Percentiles rank a stretch among this genome's conserved stretches.
phyloP scores from a whole-genome alignment of 805 yeast genomes.

The Blastobotrys chiropterorum region DNA sequence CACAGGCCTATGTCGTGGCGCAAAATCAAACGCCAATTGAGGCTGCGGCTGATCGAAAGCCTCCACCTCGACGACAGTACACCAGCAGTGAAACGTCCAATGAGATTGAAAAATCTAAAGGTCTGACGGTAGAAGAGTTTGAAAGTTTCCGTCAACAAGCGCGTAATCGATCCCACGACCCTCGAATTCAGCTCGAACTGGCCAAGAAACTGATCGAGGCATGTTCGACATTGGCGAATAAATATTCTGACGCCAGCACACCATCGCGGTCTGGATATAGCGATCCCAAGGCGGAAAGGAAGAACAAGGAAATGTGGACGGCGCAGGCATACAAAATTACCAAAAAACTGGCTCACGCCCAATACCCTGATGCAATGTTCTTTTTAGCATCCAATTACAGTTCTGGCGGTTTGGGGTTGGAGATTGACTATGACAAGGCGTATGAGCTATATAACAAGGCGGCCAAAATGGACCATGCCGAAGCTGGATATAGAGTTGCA shows the following conservation, averaged over 20 bases:
- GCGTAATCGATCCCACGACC: conserved; percentile 30
- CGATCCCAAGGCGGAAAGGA: conserved; percentile 40
- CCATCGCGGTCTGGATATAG: conserved; percentile 35
- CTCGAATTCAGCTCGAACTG: conserved; percentile 54
- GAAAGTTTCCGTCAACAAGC: conserved; percentile 28
- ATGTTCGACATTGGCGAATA: conserved; percentile 26
- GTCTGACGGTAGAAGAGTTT: conserved; percentile 26
- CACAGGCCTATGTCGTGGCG: neutral
- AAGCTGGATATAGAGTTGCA: conserved; percentile 63
- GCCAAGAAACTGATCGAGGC: conserved; percentile 54
- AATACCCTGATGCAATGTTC: conserved; percentile 50
- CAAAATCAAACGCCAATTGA: neutral
- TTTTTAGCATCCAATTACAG: conserved; percentile 56
- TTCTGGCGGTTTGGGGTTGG: conserved; percentile 43
- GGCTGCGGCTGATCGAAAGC: neutral
- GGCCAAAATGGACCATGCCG: conserved; percentile 50
- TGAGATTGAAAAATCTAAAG: conserved; percentile 8
- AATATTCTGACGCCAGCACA: conserved; percentile 36
- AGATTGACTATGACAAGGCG: conserved; percentile 54
- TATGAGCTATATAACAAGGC: conserved; percentile 55
- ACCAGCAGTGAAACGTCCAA: neutral
- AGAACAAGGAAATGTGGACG: conserved; percentile 50
- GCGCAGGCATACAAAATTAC: conserved; percentile 54
- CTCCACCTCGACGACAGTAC: conserved; percentile 12
- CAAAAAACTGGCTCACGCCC: conserved; percentile 44